Conservation (phyloP, 345 rosid species). For the Euphorbia peplus region DNA sequence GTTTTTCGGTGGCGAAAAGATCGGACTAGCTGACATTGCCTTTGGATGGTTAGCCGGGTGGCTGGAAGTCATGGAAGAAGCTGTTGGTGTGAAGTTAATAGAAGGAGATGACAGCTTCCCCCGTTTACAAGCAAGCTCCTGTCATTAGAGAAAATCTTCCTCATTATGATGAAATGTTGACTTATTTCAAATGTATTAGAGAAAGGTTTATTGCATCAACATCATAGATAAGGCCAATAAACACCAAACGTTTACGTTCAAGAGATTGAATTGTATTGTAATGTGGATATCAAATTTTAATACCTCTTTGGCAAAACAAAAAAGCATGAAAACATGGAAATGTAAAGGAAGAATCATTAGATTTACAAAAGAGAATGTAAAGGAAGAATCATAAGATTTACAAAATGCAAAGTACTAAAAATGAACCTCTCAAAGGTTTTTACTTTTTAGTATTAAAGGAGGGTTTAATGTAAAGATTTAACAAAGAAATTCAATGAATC, state of each 20-base stretch:
- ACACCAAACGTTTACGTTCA: not conserved
- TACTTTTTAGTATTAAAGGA: constrained; percentile 3
- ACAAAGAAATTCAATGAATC: not conserved
- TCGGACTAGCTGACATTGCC: constrained; percentile 9
- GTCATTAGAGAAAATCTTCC: constrained; percentile 15
- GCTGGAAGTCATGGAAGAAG: constrained; percentile 14
- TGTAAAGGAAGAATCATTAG: no score
- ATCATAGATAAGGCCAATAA: not conserved
- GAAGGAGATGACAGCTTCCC: constrained; percentile 19
- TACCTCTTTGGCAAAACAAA: not conserved
- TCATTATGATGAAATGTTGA: constrained; percentile 12
- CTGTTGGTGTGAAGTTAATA: constrained; percentile 13
- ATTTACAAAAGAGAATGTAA: no score
- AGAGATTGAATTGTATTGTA: not conserved
- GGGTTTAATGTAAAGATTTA: constrained; percentile 1
- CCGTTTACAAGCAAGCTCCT: constrained; percentile 13
- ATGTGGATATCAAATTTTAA: not conserved
- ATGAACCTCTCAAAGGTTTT: constrained; percentile 2
- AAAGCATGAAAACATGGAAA: no score
- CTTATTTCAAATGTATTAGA: constrained; percentile 18
- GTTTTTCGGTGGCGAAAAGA: constrained; percentile 18
- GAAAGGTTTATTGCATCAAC: constrained; percentile 23
- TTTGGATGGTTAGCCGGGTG: constrained; percentile 15
- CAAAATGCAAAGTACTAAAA: not conserved
- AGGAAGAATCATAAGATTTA: no score